Evolutionary conservation across 2,329 filamentous ascomycete species (phyloP).

Genomic region (Stachybotrys elegans): DNA sequence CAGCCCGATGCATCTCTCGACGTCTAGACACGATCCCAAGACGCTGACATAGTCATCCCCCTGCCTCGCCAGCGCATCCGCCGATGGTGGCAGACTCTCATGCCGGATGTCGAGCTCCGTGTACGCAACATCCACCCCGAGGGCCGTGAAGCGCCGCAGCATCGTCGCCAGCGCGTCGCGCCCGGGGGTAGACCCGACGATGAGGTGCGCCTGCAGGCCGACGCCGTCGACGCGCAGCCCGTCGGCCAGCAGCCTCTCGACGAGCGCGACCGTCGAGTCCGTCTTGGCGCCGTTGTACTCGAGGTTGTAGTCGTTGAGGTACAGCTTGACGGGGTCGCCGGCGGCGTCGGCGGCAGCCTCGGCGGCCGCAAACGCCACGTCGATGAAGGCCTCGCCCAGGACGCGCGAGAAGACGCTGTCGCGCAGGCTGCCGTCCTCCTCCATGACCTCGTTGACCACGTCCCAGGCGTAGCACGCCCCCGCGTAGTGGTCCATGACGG

Average conservation of each 20-base stretch:
- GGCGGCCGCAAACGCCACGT: conserved; percentile 43
- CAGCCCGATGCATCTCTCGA: conserved; percentile 20
- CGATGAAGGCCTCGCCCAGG: conserved; percentile 45
- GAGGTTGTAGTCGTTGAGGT: conserved; percentile 50
- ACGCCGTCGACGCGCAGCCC: conserved; percentile 45
- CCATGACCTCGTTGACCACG: conserved; percentile 47
- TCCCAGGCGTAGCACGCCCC: conserved; percentile 48
- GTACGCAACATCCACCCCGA: conserved; percentile 43
- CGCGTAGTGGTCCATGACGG: conserved; percentile 37
- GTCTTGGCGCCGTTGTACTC: conserved; percentile 33
- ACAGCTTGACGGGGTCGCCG: conserved; percentile 44
- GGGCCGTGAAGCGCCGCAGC: conserved; percentile 33
- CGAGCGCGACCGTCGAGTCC: conserved; percentile 24
- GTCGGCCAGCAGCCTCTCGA: conserved; percentile 24
- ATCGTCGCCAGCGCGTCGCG: conserved; percentile 22
- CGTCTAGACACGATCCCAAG: conserved; percentile 18
- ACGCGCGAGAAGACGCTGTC: conserved; percentile 39
- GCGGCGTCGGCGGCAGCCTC: conserved; percentile 40
- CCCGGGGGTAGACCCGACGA: conserved; percentile 28
- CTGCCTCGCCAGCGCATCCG: conserved; percentile 34
- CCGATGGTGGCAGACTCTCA: conserved; percentile 31
- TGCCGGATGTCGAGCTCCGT: conserved; percentile 49
- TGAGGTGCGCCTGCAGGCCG: conserved; percentile 46
- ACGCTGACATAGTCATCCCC: conserved; percentile 31
- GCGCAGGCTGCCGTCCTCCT: conserved; percentile 44